These are phyloP conservation scores for Blastobotrys petasosporus DNA, from an alignment of 1,139 yeast genomes.

Conservation along the genomic window DNA sequence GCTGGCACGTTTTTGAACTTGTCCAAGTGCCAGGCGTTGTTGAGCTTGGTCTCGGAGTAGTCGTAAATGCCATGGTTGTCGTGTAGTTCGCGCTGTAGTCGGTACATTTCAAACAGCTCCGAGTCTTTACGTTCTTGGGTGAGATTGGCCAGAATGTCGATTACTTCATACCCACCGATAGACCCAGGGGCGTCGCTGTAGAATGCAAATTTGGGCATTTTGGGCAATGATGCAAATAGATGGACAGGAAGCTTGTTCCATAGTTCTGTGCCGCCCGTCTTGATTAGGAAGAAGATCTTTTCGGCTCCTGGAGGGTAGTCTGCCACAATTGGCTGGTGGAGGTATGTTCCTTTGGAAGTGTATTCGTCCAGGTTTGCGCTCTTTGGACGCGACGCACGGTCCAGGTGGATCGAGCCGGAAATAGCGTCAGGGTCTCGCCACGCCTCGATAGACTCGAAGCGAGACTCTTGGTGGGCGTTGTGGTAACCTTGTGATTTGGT, in stretches of 20 bases:
- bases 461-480: not conserved
- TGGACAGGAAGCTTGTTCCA: slow-evolving; percentile 38
- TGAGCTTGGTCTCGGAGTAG: slow-evolving; percentile 7
- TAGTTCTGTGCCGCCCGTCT: slow-evolving; percentile 35
- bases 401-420: not conserved
- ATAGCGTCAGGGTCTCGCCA: not conserved
- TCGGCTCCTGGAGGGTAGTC: slow-evolving; percentile 25
- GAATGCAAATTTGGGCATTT: slow-evolving; percentile 32
- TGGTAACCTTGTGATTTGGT: not conserved
- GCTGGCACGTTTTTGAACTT: slow-evolving; percentile 35
- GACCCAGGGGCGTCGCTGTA: slow-evolving; percentile 32
- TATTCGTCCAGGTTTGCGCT: slow-evolving; percentile 4
- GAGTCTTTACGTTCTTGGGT: slow-evolving; percentile 23
- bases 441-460: not conserved
- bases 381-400: not conserved
- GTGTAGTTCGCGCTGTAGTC: slow-evolving; percentile 24
- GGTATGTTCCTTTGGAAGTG: slow-evolving; percentile 15
- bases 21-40: slow-evolving; percentile 31
- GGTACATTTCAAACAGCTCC: slow-evolving; percentile 27
- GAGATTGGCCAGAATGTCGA: slow-evolving; percentile 30
- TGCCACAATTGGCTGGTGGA: slow-evolving; percentile 24
- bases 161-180: slow-evolving; percentile 32
- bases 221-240: slow-evolving; percentile 32
- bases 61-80: slow-evolving; percentile 19
- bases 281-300: slow-evolving; percentile 32